Conservation (phyloP, 257 asterid species). For the Solanum phureja region DNA sequence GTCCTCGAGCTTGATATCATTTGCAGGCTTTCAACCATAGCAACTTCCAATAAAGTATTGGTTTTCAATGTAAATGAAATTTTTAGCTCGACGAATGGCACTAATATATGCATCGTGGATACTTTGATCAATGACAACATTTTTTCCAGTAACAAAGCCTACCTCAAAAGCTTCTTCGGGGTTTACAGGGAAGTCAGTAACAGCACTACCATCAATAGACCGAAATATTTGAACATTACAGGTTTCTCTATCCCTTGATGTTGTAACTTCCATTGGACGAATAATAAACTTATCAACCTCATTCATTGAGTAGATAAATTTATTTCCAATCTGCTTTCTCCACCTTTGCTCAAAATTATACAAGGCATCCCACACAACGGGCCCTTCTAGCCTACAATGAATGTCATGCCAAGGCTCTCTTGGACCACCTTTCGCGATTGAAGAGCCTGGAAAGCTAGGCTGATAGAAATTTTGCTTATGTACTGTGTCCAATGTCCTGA, state of each 20-base stretch:
- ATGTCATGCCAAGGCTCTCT: no score
- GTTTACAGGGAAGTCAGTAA: slow-evolving; percentile 36
- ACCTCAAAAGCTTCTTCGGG: slow-evolving; percentile 35
- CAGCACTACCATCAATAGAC: slow-evolving; percentile 81
- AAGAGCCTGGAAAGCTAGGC: no score
- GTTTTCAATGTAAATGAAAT: slow-evolving; percentile 75
- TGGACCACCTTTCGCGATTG: no score
- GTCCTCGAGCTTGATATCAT: neutral
- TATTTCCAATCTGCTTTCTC: no score
- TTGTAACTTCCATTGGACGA: slow-evolving; percentile 25
- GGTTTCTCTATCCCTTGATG: slow-evolving; percentile 36
- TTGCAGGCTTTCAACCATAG: slow-evolving; percentile 43
- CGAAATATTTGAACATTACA: slow-evolving; percentile 81
- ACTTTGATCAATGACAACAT: slow-evolving; percentile 56
- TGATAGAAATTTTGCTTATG: no score
- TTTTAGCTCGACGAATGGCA: slow-evolving; percentile 77
- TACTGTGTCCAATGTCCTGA: no score
- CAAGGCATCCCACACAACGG: no score
- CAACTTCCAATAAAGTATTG: slow-evolving; percentile 91
- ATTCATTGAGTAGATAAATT: slow-evolving; percentile 10
- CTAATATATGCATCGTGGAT: slow-evolving; percentile 76
- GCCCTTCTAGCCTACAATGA: no score
- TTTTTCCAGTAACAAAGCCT: slow-evolving; percentile 65
- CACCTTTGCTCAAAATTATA: no score
- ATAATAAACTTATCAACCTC: slow-evolving; percentile 35